A percentile compares a stretch with the other conserved stretches of the same genome.
phyloP scores from a whole-genome alignment of 106 monocot genomes.

The Allium cepa region DNA sequence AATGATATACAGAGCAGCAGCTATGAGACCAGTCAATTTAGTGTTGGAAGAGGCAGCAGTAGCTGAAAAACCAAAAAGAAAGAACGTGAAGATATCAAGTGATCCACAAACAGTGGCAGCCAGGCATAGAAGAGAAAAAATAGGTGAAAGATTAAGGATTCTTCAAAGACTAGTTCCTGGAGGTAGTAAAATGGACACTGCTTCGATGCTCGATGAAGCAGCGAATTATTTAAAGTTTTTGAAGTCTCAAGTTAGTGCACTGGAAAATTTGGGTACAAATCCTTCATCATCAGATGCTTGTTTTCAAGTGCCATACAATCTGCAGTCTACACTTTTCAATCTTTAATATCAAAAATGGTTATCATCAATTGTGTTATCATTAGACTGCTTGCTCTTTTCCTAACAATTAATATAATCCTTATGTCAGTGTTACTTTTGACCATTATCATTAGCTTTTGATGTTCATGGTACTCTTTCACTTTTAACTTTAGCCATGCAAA shows the following conservation, averaged over 20 bases:
- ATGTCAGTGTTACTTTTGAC: background rate
- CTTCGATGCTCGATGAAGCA: constrained; percentile 89
- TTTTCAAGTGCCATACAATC: background rate
- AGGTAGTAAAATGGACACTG: constrained; percentile 85
- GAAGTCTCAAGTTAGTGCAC: constrained; percentile 53
- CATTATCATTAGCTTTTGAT: background rate
- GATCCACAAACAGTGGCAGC: constrained; percentile 88
- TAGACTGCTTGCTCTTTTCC: background rate
- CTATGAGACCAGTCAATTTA: constrained; percentile 45
- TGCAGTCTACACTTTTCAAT: background rate
- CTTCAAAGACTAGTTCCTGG: constrained; percentile 68
- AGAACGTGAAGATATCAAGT: constrained; percentile 76
- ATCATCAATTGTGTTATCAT: background rate
- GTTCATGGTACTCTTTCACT: background rate
- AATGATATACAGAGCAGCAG: constrained; percentile 81
- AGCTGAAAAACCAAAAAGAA: constrained; percentile 40
- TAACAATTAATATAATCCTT: no score
- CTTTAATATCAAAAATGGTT: background rate
- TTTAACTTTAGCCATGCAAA: constrained; percentile 3
- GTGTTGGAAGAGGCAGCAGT: constrained; percentile 17
- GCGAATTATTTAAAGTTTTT: constrained; percentile 82
- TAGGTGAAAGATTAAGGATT: constrained; percentile 59
- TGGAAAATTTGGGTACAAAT: constrained; percentile 30
- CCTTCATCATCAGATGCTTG: no score
- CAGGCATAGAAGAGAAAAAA: constrained; percentile 64